Evolutionary conservation across 164 flowering plant genomes (phyloP).

Genomic region (Pachysandra terminalis): DNA sequence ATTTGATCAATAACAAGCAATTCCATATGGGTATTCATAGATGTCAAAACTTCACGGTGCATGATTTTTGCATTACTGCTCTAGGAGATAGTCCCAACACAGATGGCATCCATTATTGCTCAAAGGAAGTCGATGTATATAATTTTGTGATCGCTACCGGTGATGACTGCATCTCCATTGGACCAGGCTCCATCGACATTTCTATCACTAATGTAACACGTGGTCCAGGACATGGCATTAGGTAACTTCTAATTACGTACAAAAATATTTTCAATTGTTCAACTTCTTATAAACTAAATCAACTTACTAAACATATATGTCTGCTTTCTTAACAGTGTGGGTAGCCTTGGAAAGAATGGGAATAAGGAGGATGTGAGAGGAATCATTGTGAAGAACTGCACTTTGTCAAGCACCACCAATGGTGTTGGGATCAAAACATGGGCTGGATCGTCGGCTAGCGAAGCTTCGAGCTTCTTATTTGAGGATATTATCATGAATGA

Average conservation of each 20-base stretch:
- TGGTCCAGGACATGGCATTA: conserved; percentile 60
- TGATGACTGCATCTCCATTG: conserved; percentile 52
- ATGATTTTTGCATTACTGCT: conserved; percentile 25
- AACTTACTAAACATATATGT: no score
- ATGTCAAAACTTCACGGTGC: conserved; percentile 17
- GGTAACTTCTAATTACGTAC: conserved; percentile 18
- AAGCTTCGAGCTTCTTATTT: conserved; percentile 29
- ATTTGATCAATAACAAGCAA: no score
- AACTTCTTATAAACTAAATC: no score
- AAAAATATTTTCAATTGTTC: no score
- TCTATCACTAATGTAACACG: conserved; percentile 27
- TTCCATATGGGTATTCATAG: conserved; percentile 28
- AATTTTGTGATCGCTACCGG: conserved; percentile 35
- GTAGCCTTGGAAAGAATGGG: conserved; percentile 18
- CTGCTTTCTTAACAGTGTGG: conserved; percentile 11
- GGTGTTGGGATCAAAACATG: conserved; percentile 62
- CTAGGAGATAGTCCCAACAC: conserved; percentile 54
- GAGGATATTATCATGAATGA: conserved; percentile 39
- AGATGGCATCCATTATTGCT: conserved; percentile 48
- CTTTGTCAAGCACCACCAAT: conserved; percentile 37
- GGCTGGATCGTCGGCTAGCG: conserved; percentile 20
- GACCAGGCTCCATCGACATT: conserved; percentile 30
- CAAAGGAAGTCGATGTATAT: conserved; percentile 23
- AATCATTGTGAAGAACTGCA: conserved; percentile 33
- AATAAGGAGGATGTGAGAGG: conserved; percentile 26